A percentile compares a stretch with the other conserved stretches of the same genome.
These are phyloP conservation scores for Hyphopichia burtonii DNA, from an alignment of 1,139 yeast species.

Conservation along the genomic window DNA sequence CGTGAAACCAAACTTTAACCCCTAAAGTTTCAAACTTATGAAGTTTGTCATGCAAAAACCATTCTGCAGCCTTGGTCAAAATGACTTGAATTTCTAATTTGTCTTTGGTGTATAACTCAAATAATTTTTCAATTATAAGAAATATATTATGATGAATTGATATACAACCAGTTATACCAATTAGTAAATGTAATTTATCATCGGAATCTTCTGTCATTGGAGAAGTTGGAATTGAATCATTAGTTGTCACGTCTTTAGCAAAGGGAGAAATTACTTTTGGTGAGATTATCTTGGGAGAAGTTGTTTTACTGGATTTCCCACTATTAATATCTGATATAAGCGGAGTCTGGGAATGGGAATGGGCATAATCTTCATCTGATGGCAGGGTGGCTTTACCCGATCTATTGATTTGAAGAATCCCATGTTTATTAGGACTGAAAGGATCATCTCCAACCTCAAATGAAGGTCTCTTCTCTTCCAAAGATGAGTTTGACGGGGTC, in stretches of 20 bases:
- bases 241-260: neutral
- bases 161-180: slow-evolving; percentile 30
- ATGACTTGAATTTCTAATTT: slow-evolving; percentile 27
- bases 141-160: slow-evolving; percentile 24
- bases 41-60: slow-evolving; percentile 23
- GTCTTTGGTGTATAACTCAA: slow-evolving; percentile 23
- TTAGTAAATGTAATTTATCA: slow-evolving; percentile 22
- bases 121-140: slow-evolving; percentile 26
- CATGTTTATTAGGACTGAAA: slow-evolving; percentile 25
- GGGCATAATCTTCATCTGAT: slow-evolving; percentile 7
- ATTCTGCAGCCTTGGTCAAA: slow-evolving; percentile 27
- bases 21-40: slow-evolving; percentile 23
- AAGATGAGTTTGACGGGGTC: neutral
- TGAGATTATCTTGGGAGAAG: slow-evolving; percentile 2
- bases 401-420: slow-evolving; percentile 10
- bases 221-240: neutral
- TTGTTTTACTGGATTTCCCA: slow-evolving; percentile 9
- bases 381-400: slow-evolving; percentile 7
- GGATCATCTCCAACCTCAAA: slow-evolving; percentile 17
- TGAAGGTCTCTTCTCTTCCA: slow-evolving; percentile 16
- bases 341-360: slow-evolving; percentile 8
- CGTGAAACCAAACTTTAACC: slow-evolving; percentile 29
- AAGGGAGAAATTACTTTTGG: too few species aligned
- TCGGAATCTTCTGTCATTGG: slow-evolving; percentile 3
- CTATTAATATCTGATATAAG: slow-evolving; percentile 7